phyloP scores from a whole-genome alignment of 495 filamentous ascomycete genomes.

The Trichoderma orchidacearum region DNA sequence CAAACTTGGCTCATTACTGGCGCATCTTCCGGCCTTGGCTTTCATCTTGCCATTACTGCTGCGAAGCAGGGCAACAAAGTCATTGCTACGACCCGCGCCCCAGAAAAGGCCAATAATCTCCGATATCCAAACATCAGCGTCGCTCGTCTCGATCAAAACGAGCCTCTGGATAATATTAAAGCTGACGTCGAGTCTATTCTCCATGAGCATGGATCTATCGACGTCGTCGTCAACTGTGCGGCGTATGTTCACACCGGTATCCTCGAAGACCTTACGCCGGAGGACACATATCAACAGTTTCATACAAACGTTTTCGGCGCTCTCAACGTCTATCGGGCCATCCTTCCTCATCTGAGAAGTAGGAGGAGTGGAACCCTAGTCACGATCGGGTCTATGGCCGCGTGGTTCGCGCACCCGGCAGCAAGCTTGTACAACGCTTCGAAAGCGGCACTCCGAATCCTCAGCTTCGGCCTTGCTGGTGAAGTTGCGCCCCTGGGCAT shows the following conservation, averaged over 20 bases:
- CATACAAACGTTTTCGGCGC: conserved; percentile 6
- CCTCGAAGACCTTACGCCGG: conserved; percentile 2
- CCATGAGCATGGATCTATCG: conserved; percentile 1
- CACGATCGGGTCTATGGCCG: conserved; percentile 5
- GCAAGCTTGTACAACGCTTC: conserved; percentile 6
- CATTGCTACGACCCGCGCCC: conserved; percentile 23
- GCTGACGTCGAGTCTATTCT: not conserved
- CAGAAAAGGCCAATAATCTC: conserved; percentile 6
- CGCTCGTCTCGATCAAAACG: conserved; percentile 27
- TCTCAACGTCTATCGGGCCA: conserved; percentile 8
- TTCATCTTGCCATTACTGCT: conserved; percentile 21
- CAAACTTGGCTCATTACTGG: conserved; percentile 15
- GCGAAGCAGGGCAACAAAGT: conserved; percentile 33
- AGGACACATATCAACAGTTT: conserved; percentile 5
- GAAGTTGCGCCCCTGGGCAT: conserved; percentile 10
- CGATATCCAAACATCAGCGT: conserved; percentile 8
- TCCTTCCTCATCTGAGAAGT: conserved; percentile 5
- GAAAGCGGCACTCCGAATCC: conserved; percentile 6
- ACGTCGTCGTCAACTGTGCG: conserved; percentile 14
- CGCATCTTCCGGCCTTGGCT: conserved; percentile 15
- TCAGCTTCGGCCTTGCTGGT: conserved; percentile 4
- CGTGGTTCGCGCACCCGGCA: conserved; percentile 1
- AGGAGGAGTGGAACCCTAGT: conserved; percentile 6
- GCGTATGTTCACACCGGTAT: not conserved
- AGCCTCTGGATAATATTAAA: not conserved